Base-by-base conservation (phyloP, 805 yeast genomes). In the Isabelozyma gotoi region DNA sequence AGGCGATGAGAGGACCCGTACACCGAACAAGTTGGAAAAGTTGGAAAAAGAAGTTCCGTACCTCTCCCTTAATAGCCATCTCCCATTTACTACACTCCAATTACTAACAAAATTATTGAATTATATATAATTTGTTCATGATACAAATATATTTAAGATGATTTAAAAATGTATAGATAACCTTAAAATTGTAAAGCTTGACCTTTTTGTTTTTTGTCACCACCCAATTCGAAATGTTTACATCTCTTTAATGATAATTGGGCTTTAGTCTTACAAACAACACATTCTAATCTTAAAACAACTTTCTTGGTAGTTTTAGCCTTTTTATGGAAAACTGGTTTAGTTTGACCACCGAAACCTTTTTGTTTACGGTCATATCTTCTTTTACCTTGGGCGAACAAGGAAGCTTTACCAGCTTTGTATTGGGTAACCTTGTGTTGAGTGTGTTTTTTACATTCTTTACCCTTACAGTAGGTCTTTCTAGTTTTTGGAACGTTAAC, bases 261-360 rank as follows among this genome's bases (percentile, higher is more conserved):
- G 68, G 95, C 85, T 87, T 90, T 94, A 81, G 97, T 87, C 90
- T 94, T 94, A 82, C 99, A 94, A 66, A 76, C 82, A 67, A 91
- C 89, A 88, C 99, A 94, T 84, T 94, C 99, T 73, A 94, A 85
- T 83, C 97, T 92, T 74, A 94, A 86, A 60, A 94, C 99, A 75
- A 94, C 96, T 88, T 94, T 94, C 90, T 94, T 94, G 84, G 99
- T 94, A 65, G 98, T 94, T 90, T 94, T 94, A 68, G 99, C 99
- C 80, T 94, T 94, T 88, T 94, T 94, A 88, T 90, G 98, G 97
- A 94, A 94, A 80, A 94, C 86, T 74, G 85, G 99, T 84, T 90
- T 94, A 80, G 99, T 94, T 83, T 94, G 99, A 88, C 99, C 99
- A 88, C 99, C 99, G 81, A 84, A 94, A 90, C 99, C 99, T 68